These are phyloP conservation scores for Pleurotus tuber-regium DNA, from an alignment of 768 basidiomycete genomes.

Conservation along the genomic window DNA sequence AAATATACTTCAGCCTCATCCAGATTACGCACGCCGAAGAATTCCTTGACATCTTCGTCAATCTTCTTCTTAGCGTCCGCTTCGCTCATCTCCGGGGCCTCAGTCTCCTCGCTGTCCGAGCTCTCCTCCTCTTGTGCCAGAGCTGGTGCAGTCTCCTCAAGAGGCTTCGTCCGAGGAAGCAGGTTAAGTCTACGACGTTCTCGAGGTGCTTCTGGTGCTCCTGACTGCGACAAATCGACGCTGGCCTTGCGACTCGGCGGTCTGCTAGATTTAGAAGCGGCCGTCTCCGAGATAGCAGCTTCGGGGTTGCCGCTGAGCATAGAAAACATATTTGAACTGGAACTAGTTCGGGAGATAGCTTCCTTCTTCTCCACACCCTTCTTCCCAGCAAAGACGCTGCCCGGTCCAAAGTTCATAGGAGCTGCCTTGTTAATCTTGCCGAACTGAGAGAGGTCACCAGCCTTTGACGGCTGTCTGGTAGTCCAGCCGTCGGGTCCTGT, in stretches of 20 bases:
- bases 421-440: slow-evolving; percentile 76
- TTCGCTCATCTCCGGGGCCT: slow-evolving; percentile 53
- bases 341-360: slow-evolving; percentile 76
- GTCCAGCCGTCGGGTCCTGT: slow-evolving; percentile 88
- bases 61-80: slow-evolving; percentile 74
- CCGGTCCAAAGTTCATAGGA: slow-evolving; percentile 79
- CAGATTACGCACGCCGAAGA: slow-evolving; percentile 79
- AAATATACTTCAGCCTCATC: slow-evolving; percentile 91
- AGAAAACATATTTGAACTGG: slow-evolving; percentile 84
- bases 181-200: slow-evolving; percentile 75
- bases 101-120: slow-evolving; percentile 41
- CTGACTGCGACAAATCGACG: slow-evolving; percentile 45
- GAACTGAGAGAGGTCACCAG: slow-evolving; percentile 83
- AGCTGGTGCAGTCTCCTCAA: slow-evolving; percentile 38
- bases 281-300: slow-evolving; percentile 46
- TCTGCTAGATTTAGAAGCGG: slow-evolving; percentile 46
- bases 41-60: slow-evolving; percentile 80
- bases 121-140: slow-evolving; percentile 48
- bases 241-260: slow-evolving; percentile 49
- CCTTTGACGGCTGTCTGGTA: slow-evolving; percentile 70
- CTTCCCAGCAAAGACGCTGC: slow-evolving; percentile 78
- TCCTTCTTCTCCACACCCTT: slow-evolving; percentile 65
- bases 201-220: slow-evolving; percentile 42
- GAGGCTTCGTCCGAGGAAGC: slow-evolving; percentile 72
- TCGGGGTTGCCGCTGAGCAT: slow-evolving; percentile 71